Evolutionary conservation across 1,284 basidiomycete species (phyloP).

Genomic region (Rhizoctonia solani): DNA sequence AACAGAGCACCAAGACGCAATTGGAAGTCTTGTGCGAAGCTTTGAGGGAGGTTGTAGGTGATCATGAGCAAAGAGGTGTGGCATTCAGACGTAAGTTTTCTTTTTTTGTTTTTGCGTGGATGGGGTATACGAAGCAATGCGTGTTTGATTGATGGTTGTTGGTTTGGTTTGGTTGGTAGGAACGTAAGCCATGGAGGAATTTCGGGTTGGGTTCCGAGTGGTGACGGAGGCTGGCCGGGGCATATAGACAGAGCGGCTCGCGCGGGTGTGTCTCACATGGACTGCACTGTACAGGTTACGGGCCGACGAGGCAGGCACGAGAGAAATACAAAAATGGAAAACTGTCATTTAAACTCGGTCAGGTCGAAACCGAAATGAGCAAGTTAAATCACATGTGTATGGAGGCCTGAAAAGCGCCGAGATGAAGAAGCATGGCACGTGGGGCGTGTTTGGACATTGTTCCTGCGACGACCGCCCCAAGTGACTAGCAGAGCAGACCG

Average conservation of each 20-base stretch:
- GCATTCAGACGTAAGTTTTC: constrained; percentile 21
- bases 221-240: too few relatives aligned
- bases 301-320: too few relatives aligned
- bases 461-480: constrained; percentile 34
- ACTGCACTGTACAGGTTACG: not conserved
- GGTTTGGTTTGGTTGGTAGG: too few relatives aligned
- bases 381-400: not conserved
- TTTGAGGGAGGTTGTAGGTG: constrained; percentile 21
- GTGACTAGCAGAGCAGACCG: constrained; percentile 17
- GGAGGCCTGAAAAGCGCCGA: not conserved
- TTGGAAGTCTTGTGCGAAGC: constrained; percentile 24
- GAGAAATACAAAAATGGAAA: not conserved
- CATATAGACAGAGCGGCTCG: too few relatives aligned
- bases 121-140: not conserved
- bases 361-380: not conserved
- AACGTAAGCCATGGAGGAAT: not conserved
- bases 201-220: too few relatives aligned
- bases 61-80: constrained; percentile 2
- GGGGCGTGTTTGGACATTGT: constrained; percentile 6
- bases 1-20: constrained; percentile 23
- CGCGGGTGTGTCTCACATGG: not conserved
- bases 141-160: not conserved
- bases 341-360: not conserved
- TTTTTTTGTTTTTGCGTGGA: too few relatives aligned
- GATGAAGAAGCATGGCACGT: constrained; percentile 27